Conservation (phyloP, 192 early-diverging fungal genomes). For the Entomortierella parvispora region DNA sequence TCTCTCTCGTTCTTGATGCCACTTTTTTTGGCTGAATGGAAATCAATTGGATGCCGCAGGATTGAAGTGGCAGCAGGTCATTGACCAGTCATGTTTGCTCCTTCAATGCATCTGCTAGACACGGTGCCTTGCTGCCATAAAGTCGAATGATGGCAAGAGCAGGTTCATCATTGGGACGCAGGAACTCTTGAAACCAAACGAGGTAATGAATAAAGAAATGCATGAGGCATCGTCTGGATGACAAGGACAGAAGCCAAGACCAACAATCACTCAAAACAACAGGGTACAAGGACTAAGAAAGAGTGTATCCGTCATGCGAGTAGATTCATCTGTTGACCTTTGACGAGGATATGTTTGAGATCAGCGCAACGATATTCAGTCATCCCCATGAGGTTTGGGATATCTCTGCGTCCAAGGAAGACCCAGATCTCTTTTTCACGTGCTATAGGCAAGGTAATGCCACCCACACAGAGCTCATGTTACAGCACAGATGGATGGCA, state of each 20-base stretch:
- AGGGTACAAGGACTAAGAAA: too few relatives aligned
- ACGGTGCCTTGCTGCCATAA: constrained; percentile 68
- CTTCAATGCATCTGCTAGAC: constrained; percentile 53
- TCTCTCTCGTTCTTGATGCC: background rate
- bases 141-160: constrained; percentile 70
- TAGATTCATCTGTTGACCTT: constrained; percentile 81
- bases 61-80: too few relatives aligned
- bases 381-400: constrained; percentile 76
- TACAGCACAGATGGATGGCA: background rate
- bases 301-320: background rate
- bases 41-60: too few relatives aligned
- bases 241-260: too few relatives aligned
- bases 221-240: too few relatives aligned
- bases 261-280: too few relatives aligned
- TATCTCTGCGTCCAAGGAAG: constrained; percentile 68
- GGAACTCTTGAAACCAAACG: constrained; percentile 66
- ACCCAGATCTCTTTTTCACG: constrained; percentile 71
- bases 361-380: constrained; percentile 63
- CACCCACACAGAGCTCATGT: too few relatives aligned
- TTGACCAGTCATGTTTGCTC: background rate
- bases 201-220: constrained; percentile 48
- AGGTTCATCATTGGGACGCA: constrained; percentile 80
- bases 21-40: too few relatives aligned
- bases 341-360: constrained; percentile 76
- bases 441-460: constrained; percentile 59